A percentile compares a stretch with the other conserved stretches of the same genome.
Evolutionary conservation across 2,329 filamentous ascomycete species (phyloP).

Genomic region (Colletotrichum simmondsii): DNA sequence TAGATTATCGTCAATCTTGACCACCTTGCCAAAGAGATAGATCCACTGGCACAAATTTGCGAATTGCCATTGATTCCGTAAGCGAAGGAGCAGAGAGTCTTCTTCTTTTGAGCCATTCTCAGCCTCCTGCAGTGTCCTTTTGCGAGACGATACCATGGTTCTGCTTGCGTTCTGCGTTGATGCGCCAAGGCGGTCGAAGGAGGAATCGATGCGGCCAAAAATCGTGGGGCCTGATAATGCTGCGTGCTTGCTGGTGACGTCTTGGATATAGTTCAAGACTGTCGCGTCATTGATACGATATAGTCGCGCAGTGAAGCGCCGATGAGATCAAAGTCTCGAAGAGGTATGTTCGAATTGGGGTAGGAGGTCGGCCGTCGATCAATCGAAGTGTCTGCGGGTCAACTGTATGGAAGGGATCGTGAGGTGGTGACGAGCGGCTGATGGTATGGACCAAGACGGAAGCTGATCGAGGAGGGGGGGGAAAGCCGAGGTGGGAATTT

Average conservation of each 20-base stretch:
- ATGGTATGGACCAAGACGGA: background rate
- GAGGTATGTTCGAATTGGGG: background rate
- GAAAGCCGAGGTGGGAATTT: background rate
- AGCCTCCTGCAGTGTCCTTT: conserved; percentile 58
- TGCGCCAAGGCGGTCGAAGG: background rate
- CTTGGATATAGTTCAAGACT: background rate
- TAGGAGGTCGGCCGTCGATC: background rate
- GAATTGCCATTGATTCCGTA: conserved; percentile 96
- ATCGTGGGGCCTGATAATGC: background rate
- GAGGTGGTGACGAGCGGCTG: background rate
- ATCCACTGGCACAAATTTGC: conserved; percentile 95
- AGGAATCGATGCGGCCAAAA: background rate
- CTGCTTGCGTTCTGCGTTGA: background rate
- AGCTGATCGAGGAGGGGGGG: background rate
- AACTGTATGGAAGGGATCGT: background rate
- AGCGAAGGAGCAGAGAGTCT: conserved; percentile 66
- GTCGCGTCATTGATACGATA: conserved; percentile 20
- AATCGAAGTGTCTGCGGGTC: background rate
- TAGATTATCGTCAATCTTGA: conserved; percentile 90
- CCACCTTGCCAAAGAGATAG: conserved; percentile 85
- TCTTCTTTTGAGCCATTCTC: conserved; percentile 45
- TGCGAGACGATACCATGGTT: conserved; percentile 58
- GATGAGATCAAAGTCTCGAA: background rate
- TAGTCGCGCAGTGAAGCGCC: background rate
- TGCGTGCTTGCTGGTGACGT: background rate